Evolutionary conservation across 2,329 filamentous ascomycete species (phyloP).

Genomic region (Furcasterigmium sp.): DNA sequence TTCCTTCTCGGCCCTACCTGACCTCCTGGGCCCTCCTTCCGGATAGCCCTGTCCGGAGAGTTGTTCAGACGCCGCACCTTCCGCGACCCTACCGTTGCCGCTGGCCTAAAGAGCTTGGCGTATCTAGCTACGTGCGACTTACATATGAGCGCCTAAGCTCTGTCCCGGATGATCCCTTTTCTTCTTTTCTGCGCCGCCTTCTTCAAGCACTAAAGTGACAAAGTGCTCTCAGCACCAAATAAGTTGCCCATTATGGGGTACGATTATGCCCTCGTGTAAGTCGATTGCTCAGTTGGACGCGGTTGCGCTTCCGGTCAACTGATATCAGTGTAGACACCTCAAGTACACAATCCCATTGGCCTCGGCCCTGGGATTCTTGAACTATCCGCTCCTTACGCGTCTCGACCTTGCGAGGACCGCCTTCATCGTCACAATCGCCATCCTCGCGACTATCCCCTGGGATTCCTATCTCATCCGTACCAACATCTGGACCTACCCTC

Average conservation of each 20-base stretch:
- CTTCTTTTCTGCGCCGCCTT: neutral
- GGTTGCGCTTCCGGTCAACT: too few species aligned
- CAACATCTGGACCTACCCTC: constrained; percentile 67
- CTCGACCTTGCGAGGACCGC: constrained; percentile 58
- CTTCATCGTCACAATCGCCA: constrained; percentile 58
- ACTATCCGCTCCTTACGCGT: constrained; percentile 55
- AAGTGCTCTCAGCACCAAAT: neutral
- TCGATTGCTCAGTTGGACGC: too few species aligned
- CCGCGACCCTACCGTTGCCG: too few species aligned
- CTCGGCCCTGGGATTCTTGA: constrained; percentile 50
- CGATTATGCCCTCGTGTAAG: constrained; percentile 60
- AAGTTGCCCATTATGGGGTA: constrained; percentile 40
- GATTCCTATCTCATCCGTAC: constrained; percentile 68
- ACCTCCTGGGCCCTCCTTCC: too few species aligned
- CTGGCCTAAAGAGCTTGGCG: too few species aligned
- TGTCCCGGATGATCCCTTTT: neutral
- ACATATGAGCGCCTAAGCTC: neutral
- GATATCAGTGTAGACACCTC: constrained; percentile 44
- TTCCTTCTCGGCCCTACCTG: too few species aligned
- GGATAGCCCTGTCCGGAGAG: too few species aligned
- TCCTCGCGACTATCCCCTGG: constrained; percentile 67
- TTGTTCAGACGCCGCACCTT: too few species aligned
- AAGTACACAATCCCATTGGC: constrained; percentile 64
- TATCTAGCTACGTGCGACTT: too few species aligned
- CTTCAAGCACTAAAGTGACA: neutral